A percentile compares a stretch with the other conserved stretches of the same genome.
phyloP scores from a whole-genome alignment of 1,139 yeast species.

The Debaryomyces coudertii region DNA sequence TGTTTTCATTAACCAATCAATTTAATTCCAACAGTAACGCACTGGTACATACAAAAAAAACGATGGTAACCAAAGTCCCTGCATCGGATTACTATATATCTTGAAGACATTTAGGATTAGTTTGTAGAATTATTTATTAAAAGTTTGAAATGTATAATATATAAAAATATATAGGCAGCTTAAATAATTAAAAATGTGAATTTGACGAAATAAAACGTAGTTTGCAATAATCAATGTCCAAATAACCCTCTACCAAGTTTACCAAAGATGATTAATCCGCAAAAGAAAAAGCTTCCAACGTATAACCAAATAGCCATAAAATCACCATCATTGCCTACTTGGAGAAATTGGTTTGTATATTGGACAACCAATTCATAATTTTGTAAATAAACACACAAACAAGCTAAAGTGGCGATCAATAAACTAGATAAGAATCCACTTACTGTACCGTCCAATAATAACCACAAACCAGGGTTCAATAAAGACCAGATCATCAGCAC shows the following conservation, averaged over 20 bases:
- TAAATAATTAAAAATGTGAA: conserved; percentile 1
- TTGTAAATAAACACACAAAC: conserved; percentile 39
- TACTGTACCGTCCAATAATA: conserved; percentile 72
- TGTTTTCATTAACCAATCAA: conserved; percentile 9
- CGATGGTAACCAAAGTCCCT: not conserved
- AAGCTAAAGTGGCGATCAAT: conserved; percentile 42
- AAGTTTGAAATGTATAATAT: not conserved
- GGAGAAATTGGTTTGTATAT: conserved; percentile 15
- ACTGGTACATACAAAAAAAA: not conserved
- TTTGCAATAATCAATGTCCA: conserved; percentile 10
- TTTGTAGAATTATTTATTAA: not conserved
- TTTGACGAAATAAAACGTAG: not conserved
- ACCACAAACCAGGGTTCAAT: conserved; percentile 80
- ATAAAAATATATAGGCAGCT: not conserved
- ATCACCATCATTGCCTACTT: conserved; percentile 21
- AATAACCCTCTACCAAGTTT: conserved; percentile 66
- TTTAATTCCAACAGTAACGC: conserved; percentile 6
- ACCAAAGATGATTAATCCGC: conserved; percentile 71
- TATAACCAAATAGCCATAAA: conserved; percentile 48
- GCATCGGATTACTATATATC: not conserved
- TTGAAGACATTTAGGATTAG: not conserved
- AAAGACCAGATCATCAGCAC: conserved; percentile 76
- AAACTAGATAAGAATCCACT: conserved; percentile 62
- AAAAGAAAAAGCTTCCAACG: conserved; percentile 65
- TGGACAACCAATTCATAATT: conserved; percentile 26